These are phyloP conservation scores for Fraxinus cuspidata DNA, from an alignment of 257 asterid genomes.

Conservation along the genomic window DNA sequence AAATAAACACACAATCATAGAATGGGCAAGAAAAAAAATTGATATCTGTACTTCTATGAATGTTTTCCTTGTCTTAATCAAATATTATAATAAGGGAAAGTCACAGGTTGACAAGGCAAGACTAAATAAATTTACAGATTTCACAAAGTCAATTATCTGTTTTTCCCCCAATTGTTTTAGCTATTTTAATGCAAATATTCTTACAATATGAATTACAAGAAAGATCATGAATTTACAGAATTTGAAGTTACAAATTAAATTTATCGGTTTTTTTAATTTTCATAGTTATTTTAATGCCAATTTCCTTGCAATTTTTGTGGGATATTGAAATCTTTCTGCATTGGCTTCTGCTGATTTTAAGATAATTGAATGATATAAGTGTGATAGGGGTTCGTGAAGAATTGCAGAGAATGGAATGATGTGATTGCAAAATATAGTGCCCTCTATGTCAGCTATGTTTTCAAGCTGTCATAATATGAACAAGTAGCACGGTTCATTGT, in stretches of 20 bases:
- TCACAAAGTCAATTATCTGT: not conserved
- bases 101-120: not conserved
- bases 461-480: not conserved
- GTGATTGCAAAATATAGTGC: not conserved
- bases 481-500: not conserved
- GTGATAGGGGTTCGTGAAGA: not conserved
- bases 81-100: not conserved
- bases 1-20: not conserved
- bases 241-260: not conserved
- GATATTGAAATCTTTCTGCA: not conserved
- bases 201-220: not conserved
- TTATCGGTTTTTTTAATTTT: not conserved
- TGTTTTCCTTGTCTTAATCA: not conserved
- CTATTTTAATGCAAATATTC: not conserved
- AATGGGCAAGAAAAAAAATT: not conserved
- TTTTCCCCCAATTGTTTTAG: not conserved
- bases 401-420: not conserved
- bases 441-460: not conserved
- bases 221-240: not conserved
- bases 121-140: not conserved
- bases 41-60: not conserved
- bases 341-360: not conserved
- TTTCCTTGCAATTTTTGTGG: not conserved
- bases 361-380: not conserved
- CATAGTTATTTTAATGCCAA: not conserved